Base-by-base conservation (phyloP, 352 stramenopile genomes). In the Phytophthora citricola region DNA sequence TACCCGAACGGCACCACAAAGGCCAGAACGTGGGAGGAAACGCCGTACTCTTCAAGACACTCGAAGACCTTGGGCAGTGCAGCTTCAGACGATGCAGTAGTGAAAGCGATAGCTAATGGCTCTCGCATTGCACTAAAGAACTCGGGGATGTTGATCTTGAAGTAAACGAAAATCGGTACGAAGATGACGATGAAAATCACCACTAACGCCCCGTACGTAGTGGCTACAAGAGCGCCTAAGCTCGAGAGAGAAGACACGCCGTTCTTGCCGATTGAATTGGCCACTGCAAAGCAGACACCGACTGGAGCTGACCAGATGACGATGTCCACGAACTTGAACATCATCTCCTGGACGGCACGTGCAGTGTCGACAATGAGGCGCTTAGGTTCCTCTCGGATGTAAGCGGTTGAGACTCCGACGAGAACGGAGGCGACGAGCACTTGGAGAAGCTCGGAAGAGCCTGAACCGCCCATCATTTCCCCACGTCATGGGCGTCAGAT, bases 251-350 rank as follows among this genome's bases (percentile, higher is more conserved):
- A 66, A 7, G 54, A 69, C n/a, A 79, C 31, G 24, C 76, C 76
- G 60, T 84, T 84, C 32, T 47, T 59, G 10, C 55, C 76, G 32
- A 84, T 76, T 5, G 73, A 65, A 31, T 71, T 68, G 32, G 76
- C 76, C n/a, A 84, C 54, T 11, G 65, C 70, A 32, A 84, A 81
- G 56, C 69, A 81, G 27, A 84, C 76, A 44, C 76, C 73, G 31
- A 84, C 20, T 8, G 76, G 69, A 6, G 76, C 72, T 2, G 73
- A 67, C 76, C 76, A 84, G 36, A 84, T 79, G 41, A 84, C 64
- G 38, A 84, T 81, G 39, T 79, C 69, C 7, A 81, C 73, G 43
- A 84, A 81, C 58, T 76, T 81, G 58, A 84, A 84, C 69, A 81
- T 81, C 65, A 81, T 78, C 54, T 78, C 67, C 47, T 81, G 76